Evolutionary conservation across 352 stramenopile genomes (phyloP), one percentile per base, ranked within the genome.

Genomic region (Heterotrichella gracilis): DNA sequence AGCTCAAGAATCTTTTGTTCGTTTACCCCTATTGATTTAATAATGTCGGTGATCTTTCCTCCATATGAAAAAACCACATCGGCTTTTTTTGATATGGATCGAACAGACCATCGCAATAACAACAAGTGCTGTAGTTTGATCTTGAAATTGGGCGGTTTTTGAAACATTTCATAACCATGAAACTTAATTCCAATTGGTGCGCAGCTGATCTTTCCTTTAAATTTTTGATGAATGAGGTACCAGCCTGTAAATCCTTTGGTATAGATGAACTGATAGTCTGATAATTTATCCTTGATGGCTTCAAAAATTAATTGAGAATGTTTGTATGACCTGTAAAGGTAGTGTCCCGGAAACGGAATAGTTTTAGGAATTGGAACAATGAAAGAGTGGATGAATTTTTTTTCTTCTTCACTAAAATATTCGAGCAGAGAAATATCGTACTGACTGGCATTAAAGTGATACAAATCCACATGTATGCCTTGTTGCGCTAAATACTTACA

Each of bases 201-300:
- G n/a, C 32, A 53, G 9, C n/a, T 53, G 9, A 53, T 53, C 32
- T 53, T 53, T 17, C 32, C 32, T 9, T n/a, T 53, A n/a, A 17
- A n/a, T n/a, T 53, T 53, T n/a, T 53, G 32, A 53, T 53, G 9
- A 53, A 53, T 53, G 32, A 53, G 32, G 32, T 53, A 53, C 32
- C 32, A 53, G 32, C 32, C 32, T n/a, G 32, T 17, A 53, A 53
- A 53, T 17, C 32, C 32, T n/a, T 53, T 53, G 32, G 32, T 53
- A n/a, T 53, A 53, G n/a, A 53, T 53, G n/a, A 53, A 53, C 9
- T 53, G 9, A n/a, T 53, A 53, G 32, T 17, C n/a, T 9, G 32
- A 53, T 53, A 53, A 53, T 53, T 53, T 53, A 53, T 53, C n/a
- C n/a, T n/a, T 53, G n/a, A 53, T n/a, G n/a, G 32, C 9, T 53